Conservation (phyloP, 116 monocot species). For the Trichopus zeylanicus region DNA sequence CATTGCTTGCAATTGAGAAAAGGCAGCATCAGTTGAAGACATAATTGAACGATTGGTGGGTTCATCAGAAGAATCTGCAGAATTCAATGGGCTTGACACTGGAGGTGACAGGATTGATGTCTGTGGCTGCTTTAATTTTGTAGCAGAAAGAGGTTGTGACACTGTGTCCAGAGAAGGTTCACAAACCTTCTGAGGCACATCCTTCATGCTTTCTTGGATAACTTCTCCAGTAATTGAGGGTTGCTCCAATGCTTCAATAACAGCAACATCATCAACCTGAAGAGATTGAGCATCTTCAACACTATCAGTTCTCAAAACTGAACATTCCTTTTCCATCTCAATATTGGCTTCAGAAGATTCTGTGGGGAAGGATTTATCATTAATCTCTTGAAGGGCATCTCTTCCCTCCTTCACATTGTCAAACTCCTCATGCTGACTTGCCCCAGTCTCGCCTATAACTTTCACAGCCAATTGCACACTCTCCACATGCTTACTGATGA, state of each 20-base stretch:
- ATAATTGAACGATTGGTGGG: conserved; percentile 14
- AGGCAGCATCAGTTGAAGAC: conserved; percentile 23
- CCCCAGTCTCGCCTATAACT: conserved; percentile 30
- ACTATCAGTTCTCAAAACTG: conserved; percentile 10
- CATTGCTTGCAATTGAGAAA: conserved; percentile 37
- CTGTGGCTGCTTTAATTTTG: conserved; percentile 45
- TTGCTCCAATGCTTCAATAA: conserved; percentile 23
- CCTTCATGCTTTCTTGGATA: conserved; percentile 28
- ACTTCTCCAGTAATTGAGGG: conserved; percentile 19
- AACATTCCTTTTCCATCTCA: conserved; percentile 27
- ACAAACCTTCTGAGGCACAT: conserved; percentile 31
- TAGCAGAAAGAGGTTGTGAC: conserved; percentile 20
- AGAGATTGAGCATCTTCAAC: conserved; percentile 24
- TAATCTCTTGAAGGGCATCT: conserved; percentile 18
- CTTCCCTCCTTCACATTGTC: conserved; percentile 32
- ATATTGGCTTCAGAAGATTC: conserved; percentile 20
- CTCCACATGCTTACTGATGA: conserved; percentile 13
- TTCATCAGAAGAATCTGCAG: conserved; percentile 53
- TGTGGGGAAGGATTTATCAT: conserved; percentile 15
- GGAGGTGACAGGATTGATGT: conserved; percentile 39
- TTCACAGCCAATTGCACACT: conserved; percentile 28
- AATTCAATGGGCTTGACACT: conserved; percentile 42
- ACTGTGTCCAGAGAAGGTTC: conserved; percentile 22
- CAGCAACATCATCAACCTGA: conserved; percentile 20
- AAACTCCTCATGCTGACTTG: conserved; percentile 17